Conservation (phyloP, 2,329 filamentous ascomycete species). For the Aureobasidium sp. region DNA sequence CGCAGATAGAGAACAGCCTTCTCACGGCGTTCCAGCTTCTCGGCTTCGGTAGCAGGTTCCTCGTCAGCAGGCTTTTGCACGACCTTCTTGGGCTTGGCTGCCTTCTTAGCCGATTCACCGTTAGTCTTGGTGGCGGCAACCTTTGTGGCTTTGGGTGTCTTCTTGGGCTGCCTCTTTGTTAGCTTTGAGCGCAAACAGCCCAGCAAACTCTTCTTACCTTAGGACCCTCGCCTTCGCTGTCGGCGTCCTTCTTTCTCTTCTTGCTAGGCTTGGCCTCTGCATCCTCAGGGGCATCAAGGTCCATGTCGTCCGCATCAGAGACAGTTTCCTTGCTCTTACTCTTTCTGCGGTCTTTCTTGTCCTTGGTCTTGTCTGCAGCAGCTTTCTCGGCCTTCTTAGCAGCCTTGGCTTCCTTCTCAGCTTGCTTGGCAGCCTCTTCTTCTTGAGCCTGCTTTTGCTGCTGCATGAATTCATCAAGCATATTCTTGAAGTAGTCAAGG, state of each 20-base stretch:
- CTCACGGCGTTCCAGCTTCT: slow-evolving; percentile 50
- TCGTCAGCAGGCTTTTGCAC: slow-evolving; percentile 55
- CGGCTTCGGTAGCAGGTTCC: slow-evolving; percentile 46
- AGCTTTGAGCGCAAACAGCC: neutral
- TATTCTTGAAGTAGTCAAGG: slow-evolving; percentile 73
- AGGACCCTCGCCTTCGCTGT: slow-evolving; percentile 61
- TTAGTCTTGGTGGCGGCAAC: slow-evolving; percentile 39
- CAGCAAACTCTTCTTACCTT: slow-evolving; percentile 37
- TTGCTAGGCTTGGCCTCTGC: slow-evolving; percentile 55
- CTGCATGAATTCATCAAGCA: slow-evolving; percentile 56
- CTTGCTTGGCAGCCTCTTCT: slow-evolving; percentile 36
- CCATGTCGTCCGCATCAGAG: slow-evolving; percentile 26
- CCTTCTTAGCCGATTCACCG: slow-evolving; percentile 31
- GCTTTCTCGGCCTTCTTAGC: slow-evolving; percentile 38
- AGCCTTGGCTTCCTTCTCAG: slow-evolving; percentile 31
- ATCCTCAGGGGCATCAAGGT: slow-evolving; percentile 51
- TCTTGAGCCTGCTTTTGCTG: slow-evolving; percentile 45
- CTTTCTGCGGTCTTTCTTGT: slow-evolving; percentile 45
- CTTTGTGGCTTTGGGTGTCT: slow-evolving; percentile 44
- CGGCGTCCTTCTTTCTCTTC: slow-evolving; percentile 73
- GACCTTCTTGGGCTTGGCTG: slow-evolving; percentile 22
- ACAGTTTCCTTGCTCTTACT: slow-evolving; percentile 26
- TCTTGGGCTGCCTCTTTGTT: slow-evolving; percentile 35
- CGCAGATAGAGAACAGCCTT: slow-evolving; percentile 81
- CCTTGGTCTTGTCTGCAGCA: slow-evolving; percentile 30